phyloP scores from a whole-genome alignment of 495 filamentous ascomycete genomes.

The Penicillium salamii region DNA sequence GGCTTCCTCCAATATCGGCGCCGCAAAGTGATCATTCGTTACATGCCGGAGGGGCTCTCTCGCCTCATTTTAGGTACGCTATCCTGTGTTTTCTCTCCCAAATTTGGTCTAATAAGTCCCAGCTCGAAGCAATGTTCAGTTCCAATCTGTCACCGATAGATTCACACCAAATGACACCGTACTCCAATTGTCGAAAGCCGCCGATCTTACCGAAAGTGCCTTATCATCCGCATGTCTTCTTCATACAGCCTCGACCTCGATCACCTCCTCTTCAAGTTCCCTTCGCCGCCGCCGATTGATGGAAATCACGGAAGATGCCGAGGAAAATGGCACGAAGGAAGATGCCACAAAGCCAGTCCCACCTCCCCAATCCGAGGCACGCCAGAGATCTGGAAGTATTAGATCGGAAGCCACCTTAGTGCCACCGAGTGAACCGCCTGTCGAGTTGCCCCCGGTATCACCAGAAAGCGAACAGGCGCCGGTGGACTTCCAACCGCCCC shows the following conservation, averaged over 20 bases:
- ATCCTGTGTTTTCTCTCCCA: neutral
- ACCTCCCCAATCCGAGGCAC: slow-evolving; percentile 16
- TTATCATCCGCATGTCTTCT: slow-evolving; percentile 86
- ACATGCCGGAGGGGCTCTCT: slow-evolving; percentile 85
- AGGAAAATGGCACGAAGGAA: slow-evolving; percentile 63
- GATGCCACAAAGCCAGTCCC: slow-evolving; percentile 20
- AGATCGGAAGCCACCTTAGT: slow-evolving; percentile 41
- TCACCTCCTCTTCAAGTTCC: slow-evolving; percentile 81
- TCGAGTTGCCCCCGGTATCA: slow-evolving; percentile 14
- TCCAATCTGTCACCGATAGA: slow-evolving; percentile 77
- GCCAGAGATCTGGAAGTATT: slow-evolving; percentile 35
- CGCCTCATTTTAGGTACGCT: slow-evolving; percentile 81
- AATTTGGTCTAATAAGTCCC: slow-evolving; percentile 7
- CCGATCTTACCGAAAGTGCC: slow-evolving; percentile 82
- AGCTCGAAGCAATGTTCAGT: slow-evolving; percentile 96
- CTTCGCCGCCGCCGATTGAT: slow-evolving; percentile 71
- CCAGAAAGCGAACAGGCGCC: slow-evolving; percentile 17
- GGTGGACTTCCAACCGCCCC: slow-evolving; percentile 15
- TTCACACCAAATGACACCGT: slow-evolving; percentile 86
- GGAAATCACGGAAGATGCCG: slow-evolving; percentile 83
- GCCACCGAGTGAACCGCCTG: slow-evolving; percentile 15
- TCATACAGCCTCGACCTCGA: slow-evolving; percentile 84
- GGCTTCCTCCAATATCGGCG: slow-evolving; percentile 88
- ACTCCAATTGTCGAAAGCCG: slow-evolving; percentile 66
- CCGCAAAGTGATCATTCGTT: slow-evolving; percentile 88